Evolutionary conservation across 192 early-diverging fungal genomes (phyloP).

Genomic region (Gaertneriomyces sp.): DNA sequence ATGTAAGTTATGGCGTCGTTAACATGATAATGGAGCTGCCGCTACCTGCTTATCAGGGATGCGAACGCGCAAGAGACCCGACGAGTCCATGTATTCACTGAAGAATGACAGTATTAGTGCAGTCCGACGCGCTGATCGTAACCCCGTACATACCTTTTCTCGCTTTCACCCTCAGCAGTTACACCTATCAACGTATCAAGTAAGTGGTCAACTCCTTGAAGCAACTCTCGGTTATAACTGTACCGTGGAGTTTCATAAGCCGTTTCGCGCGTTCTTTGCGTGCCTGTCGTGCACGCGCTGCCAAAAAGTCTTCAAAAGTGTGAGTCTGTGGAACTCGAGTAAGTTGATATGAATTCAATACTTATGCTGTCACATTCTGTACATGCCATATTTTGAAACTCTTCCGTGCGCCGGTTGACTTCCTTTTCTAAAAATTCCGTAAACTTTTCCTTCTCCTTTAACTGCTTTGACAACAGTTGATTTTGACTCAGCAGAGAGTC

Average conservation of each 20-base stretch:
- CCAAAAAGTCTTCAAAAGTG: constrained; percentile 60
- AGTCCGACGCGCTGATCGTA: no score
- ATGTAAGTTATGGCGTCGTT: no score
- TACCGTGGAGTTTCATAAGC: constrained; percentile 40
- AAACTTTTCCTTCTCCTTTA: constrained; percentile 54
- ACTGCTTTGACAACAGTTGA: constrained; percentile 37
- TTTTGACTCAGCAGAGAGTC: constrained; percentile 40
- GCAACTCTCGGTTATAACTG: background rate
- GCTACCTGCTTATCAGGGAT: constrained; percentile 28
- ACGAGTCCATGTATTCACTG: constrained; percentile 10
- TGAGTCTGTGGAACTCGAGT: constrained; percentile 33
- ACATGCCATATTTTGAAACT: constrained; percentile 50
- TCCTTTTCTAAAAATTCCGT: constrained; percentile 55
- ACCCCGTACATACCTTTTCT: background rate
- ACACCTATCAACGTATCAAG: background rate
- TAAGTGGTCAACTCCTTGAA: background rate
- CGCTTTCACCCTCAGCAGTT: background rate
- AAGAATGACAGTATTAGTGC: background rate
- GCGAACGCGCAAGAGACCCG: constrained; percentile 16
- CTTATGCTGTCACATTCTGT: background rate
- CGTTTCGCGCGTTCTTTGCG: constrained; percentile 42
- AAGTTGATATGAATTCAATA: background rate
- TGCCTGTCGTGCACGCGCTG: constrained; percentile 40
- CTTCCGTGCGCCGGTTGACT: constrained; percentile 45
- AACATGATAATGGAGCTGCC: no score